These are phyloP conservation scores for Russula abietina DNA, from an alignment of 768 basidiomycete species.

Conservation along the genomic window DNA sequence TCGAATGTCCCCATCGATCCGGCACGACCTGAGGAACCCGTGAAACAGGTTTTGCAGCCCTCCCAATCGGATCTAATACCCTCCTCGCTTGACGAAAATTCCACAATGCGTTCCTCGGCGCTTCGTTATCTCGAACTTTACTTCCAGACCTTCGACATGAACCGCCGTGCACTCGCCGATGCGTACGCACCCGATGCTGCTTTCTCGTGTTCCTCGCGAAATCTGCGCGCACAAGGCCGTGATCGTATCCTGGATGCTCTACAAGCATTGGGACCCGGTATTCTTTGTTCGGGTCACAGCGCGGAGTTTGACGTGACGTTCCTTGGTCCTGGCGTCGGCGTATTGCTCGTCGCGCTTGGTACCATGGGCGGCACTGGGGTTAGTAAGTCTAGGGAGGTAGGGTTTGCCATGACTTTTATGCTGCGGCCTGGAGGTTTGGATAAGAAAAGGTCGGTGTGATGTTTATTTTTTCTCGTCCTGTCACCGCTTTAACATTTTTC, in stretches of 20 bases:
- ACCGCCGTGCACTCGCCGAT: constrained; percentile 9
- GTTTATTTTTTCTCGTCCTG: neutral
- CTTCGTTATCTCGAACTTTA: constrained; percentile 15
- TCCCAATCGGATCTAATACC: neutral
- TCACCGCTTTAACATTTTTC: neutral
- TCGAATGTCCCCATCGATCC: neutral
- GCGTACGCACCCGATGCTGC: constrained; percentile 10
- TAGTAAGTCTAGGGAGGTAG: neutral
- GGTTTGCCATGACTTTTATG: constrained; percentile 19
- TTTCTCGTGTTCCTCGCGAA: constrained; percentile 17
- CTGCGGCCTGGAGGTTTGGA: neutral
- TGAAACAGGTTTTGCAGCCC: neutral
- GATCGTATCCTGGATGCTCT: constrained; percentile 3
- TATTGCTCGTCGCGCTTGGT: constrained; percentile 14
- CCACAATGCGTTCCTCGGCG: neutral
- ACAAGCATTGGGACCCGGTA: neutral
- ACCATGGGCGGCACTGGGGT: neutral
- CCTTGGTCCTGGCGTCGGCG: constrained; percentile 2
- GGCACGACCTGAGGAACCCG: neutral
- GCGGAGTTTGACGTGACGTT: constrained; percentile 15
- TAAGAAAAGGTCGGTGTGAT: neutral
- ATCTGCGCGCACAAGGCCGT: constrained; percentile 11
- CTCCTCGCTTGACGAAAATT: neutral
- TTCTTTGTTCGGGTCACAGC: constrained; percentile 2
- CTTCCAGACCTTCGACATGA: constrained; percentile 14